Evolutionary conservation across 75 land plant species (phyloP).

Genomic region (Azolla pinnata): DNA sequence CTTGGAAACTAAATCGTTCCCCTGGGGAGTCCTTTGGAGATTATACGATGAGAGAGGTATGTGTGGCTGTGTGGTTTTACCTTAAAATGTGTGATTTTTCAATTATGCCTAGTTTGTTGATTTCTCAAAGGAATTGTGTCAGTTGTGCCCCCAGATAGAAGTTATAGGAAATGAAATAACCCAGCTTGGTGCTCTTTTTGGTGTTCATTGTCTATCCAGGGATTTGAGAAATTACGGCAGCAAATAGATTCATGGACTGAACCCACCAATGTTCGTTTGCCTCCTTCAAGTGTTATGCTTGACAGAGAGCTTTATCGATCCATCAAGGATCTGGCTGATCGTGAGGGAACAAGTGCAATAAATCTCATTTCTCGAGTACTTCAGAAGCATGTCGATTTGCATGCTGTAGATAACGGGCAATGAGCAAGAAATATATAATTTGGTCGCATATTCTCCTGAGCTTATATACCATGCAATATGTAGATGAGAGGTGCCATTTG

Average conservation of each 20-base stretch:
- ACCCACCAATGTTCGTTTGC: conserved; percentile 8
- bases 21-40: conserved; percentile 77
- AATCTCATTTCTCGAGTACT: conserved; percentile 55
- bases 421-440: too few relatives aligned
- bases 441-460: too few relatives aligned
- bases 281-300: conserved; percentile 29
- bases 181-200: not conserved
- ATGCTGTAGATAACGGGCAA: conserved; percentile 1
- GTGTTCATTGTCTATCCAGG: not conserved
- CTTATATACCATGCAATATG: too few relatives aligned
- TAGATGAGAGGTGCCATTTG: too few relatives aligned
- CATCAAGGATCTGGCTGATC: conserved; percentile 40
- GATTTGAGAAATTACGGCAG: not conserved
- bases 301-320: conserved; percentile 47
- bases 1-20: conserved; percentile 56
- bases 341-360: conserved; percentile 41
- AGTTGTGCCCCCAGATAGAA: not conserved
- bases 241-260: conserved; percentile 66
- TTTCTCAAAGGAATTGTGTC: not conserved
- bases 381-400: conserved; percentile 45
- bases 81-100: not conserved
- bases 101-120: not conserved
- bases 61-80: conserved; percentile 2
- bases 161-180: not conserved
- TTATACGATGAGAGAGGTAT: conserved; percentile 66